A percentile compares a stretch with the other conserved stretches of the same genome.
Conservation (phyloP, 257 asterid species). For the Penstemon davidsonii region DNA sequence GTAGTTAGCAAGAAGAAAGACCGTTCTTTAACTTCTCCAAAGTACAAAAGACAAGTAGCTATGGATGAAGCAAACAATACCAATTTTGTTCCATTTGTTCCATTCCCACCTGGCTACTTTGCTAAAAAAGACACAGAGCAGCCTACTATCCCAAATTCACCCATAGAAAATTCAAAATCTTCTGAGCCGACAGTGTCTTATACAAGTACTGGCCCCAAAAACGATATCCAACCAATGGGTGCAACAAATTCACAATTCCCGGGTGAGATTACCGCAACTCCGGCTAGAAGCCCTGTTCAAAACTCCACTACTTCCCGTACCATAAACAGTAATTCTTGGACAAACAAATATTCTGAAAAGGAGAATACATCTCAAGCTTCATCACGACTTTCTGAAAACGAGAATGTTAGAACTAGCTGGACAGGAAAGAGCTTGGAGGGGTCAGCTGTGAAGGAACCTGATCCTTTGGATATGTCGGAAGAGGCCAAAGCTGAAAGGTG, state of each 20-base stretch:
- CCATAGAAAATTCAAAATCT: conserved; percentile 23
- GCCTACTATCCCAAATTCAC: conserved; percentile 33
- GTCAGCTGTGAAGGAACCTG: conserved; percentile 72
- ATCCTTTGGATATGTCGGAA: conserved; percentile 91
- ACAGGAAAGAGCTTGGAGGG: conserved; percentile 71
- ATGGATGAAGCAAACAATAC: conserved; percentile 59
- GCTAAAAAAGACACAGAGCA: conserved; percentile 50
- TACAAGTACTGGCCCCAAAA: background rate
- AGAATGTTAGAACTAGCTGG: conserved; percentile 44
- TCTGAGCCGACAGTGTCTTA: conserved; percentile 22
- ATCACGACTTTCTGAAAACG: conserved; percentile 27
- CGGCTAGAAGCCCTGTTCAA: conserved; percentile 25
- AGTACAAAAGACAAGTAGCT: conserved; percentile 69
- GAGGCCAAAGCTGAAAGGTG: conserved; percentile 97
- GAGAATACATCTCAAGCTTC: conserved; percentile 29
- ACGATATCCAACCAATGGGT: conserved; percentile 18
- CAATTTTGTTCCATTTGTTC: conserved; percentile 82
- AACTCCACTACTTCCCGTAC: conserved; percentile 23
- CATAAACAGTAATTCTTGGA: conserved; percentile 9
- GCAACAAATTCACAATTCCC: conserved; percentile 28
- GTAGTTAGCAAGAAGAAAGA: conserved; percentile 75
- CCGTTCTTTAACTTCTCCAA: conserved; percentile 73
- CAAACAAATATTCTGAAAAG: conserved; percentile 25
- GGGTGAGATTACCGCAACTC: conserved; percentile 21
- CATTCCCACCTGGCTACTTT: conserved; percentile 96